Conservation (phyloP, 2,329 filamentous ascomycete genomes). For the Lachnellula hyalina region DNA sequence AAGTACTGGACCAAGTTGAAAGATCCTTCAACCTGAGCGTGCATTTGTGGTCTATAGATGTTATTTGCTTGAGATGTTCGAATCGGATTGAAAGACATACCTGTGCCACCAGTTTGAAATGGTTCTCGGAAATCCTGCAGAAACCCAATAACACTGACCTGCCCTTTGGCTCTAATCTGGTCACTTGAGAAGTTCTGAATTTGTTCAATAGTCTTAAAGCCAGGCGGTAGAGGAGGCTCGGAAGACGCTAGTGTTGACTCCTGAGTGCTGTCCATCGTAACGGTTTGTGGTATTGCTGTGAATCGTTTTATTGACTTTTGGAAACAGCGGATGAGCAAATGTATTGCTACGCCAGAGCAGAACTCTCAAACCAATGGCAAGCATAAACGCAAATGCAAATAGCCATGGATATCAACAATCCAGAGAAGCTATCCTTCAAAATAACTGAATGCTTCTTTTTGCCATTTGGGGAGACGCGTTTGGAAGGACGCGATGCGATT, state of each 20-base stretch:
- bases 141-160: conserved; percentile 62
- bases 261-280: conserved; percentile 7
- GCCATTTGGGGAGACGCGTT: background rate
- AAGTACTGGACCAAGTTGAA: conserved; percentile 40
- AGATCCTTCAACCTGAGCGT: conserved; percentile 56
- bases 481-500: conserved; percentile 13
- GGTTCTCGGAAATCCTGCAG: conserved; percentile 60
- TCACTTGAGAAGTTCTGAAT: conserved; percentile 42
- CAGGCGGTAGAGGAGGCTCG: conserved; percentile 31
- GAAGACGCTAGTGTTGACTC: background rate
- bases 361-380: too few relatives aligned
- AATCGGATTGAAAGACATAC: conserved; percentile 6
- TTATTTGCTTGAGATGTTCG: conserved; percentile 4
- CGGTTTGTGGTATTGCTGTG: background rate
- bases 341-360: too few relatives aligned
- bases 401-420: too few relatives aligned
- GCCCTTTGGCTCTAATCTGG: conserved; percentile 19
- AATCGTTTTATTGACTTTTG: background rate
- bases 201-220: conserved; percentile 39
- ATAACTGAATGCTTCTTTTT: background rate
- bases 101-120: conserved; percentile 48
- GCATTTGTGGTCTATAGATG: conserved; percentile 50
- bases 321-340: too few relatives aligned
- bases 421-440: background rate
- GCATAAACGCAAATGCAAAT: too few relatives aligned